Conservation (phyloP, 2,329 filamentous ascomycete species). For the Plenodomus lindquistii region DNA sequence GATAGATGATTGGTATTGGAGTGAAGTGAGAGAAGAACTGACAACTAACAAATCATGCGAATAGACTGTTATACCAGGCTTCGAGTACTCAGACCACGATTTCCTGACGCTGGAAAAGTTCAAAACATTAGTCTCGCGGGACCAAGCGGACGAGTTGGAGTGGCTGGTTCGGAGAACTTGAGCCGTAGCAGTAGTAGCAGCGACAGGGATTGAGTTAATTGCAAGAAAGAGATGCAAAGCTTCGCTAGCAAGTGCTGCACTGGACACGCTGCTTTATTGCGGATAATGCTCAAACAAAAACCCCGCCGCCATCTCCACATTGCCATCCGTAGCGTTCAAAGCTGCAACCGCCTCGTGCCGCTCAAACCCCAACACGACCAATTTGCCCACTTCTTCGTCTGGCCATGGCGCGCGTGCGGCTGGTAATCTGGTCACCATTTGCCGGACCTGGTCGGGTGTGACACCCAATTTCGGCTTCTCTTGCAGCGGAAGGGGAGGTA, state of each 20-base stretch:
- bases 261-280: too few species aligned
- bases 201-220: too few species aligned
- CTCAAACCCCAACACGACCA: slow-evolving; percentile 53
- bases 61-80: slow-evolving; percentile 67
- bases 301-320: slow-evolving; percentile 54
- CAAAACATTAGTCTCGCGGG: slow-evolving; percentile 52
- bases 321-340: slow-evolving; percentile 53
- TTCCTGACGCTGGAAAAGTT: slow-evolving; percentile 59
- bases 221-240: too few species aligned
- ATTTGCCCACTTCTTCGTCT: slow-evolving; percentile 46
- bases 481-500: slow-evolving; percentile 21
- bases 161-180: slow-evolving; percentile 48
- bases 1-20: background rate
- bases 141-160: slow-evolving; percentile 54
- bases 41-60: too few species aligned
- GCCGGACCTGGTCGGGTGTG: slow-evolving; percentile 37
- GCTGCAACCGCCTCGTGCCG: slow-evolving; percentile 53
- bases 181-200: too few species aligned
- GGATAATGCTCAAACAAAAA: slow-evolving; percentile 50
- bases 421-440: slow-evolving; percentile 39
- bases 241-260: too few species aligned
- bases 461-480: slow-evolving; percentile 7
- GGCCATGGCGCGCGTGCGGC: slow-evolving; percentile 43
- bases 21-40: background rate
- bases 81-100: slow-evolving; percentile 69